Base-by-base conservation (phyloP, 805 yeast species). In the Candida anglica region DNA sequence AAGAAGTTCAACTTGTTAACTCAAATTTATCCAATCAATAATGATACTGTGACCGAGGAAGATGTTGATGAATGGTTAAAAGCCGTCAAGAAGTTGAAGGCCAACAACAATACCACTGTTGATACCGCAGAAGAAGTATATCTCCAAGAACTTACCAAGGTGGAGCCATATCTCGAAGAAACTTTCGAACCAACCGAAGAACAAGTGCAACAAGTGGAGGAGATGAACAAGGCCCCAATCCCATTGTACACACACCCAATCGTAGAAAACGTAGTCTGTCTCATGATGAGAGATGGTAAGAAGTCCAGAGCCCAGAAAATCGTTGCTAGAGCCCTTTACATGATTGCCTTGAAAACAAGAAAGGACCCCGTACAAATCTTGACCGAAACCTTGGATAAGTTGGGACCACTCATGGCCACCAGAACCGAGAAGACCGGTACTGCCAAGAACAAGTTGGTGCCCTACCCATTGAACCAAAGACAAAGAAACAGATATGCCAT, bases 211-310 rank as follows among this genome's bases (percentile, higher is more conserved):
- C 78, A 86, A 54, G 66, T 66, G 28, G 76, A 71, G 36, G 56
- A 53, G 9, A 60, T 81, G 32, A 63, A 70, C 38, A 66, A 58
- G 26, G 62, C 65, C 40, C 73, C 76, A 9, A 62, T 86, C 19
- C 95, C 96, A 18, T 50, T 65, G 18, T 67, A 70, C 43, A 61
- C 64, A 28, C 93, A 87, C 47, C 82, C 85, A n/a, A 75, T 80
- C 15, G 67, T 89, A 31, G 79, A 80, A 32, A 81, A 84, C 47
- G 76, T 93, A 51, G 81, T 86, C 35, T 88, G 88, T 54, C 71
- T 88, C 65, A 79, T 93, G 41, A 93, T 93, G 98, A 79, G 86
- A 53, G 81, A 86, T 53, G 98, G 98, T 27, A 80, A 81, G 58
- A 93, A 89, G 58, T 75, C 85, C 36, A 65, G 70, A 32, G 97